These are phyloP conservation scores for Echites panduratus DNA, from an alignment of 257 asterid species.

Conservation along the genomic window DNA sequence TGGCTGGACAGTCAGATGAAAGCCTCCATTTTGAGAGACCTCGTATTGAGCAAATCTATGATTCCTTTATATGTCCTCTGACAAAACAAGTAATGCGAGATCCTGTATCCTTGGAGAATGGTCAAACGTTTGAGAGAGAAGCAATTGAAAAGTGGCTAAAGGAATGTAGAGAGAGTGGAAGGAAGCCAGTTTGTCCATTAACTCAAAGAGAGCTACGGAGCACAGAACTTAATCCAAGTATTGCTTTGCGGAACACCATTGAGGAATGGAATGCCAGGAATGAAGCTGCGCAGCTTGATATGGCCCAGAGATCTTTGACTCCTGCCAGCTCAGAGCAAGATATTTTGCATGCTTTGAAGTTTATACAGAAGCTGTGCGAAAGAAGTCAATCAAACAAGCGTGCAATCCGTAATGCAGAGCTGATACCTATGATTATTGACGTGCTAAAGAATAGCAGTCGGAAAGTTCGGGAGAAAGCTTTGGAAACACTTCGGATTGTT, in stretches of 20 bases:
- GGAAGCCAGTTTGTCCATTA: conserved; percentile 67
- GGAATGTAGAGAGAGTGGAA: conserved; percentile 64
- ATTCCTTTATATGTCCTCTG: conserved; percentile 78
- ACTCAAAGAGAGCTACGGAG: conserved; percentile 70
- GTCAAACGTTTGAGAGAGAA: conserved; percentile 87
- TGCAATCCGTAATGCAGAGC: conserved; percentile 58
- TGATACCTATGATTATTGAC: conserved; percentile 76
- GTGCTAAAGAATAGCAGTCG: conserved; percentile 68
- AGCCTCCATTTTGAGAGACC: conserved; percentile 72
- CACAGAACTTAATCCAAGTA: conserved; percentile 75
- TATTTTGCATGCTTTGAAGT: conserved; percentile 55
- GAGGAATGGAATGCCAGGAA: conserved; percentile 98
- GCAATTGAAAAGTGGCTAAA: conserved; percentile 90
- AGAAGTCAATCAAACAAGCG: conserved; percentile 58
- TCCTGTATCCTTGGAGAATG: conserved; percentile 82
- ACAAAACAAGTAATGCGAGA: conserved; percentile 90
- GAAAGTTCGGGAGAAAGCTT: conserved; percentile 60
- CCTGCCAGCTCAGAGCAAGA: conserved; percentile 57
- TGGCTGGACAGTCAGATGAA: conserved; percentile 65
- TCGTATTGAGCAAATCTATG: conserved; percentile 76
- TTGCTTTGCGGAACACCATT: conserved; percentile 77
- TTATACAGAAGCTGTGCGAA: conserved; percentile 58
- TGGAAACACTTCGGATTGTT: conserved; percentile 79
- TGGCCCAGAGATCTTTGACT: conserved; percentile 66
- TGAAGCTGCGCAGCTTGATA: conserved; percentile 86